phyloP scores from a whole-genome alignment of 768 basidiomycete genomes.

The Suillus discolor region DNA sequence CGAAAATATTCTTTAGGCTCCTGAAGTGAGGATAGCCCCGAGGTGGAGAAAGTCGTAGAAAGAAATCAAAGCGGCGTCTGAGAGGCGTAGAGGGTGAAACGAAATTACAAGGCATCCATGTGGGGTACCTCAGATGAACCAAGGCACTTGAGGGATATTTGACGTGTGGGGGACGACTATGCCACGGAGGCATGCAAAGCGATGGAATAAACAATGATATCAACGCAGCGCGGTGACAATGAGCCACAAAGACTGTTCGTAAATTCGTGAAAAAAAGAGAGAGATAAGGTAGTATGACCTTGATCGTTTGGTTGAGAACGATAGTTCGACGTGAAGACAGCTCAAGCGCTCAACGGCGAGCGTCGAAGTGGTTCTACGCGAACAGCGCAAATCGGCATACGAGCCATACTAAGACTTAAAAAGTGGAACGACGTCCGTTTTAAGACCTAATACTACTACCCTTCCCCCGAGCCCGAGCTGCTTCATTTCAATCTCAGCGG shows the following conservation, averaged over 20 bases:
- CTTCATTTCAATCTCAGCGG: conserved; percentile 8
- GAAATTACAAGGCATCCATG: conserved; percentile 11
- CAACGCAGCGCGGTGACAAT: neutral
- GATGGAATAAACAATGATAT: neutral
- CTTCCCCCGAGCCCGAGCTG: neutral
- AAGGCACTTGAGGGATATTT: neutral
- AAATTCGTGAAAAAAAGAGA: conserved; percentile 1
- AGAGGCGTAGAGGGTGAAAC: conserved; percentile 7
- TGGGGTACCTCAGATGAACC: conserved; percentile 1
- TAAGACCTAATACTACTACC: conserved; percentile 2
- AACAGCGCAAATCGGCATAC: neutral
- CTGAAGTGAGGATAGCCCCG: neutral
- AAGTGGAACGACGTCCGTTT: conserved; percentile 13
- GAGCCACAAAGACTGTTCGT: neutral
- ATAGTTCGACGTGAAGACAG: neutral
- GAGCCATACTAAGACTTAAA: neutral
- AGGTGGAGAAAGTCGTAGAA: neutral
- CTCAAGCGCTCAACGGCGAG: neutral
- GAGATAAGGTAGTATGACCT: neutral
- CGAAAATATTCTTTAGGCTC: neutral
- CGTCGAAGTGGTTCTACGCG: conserved; percentile 2
- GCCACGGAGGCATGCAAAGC: neutral
- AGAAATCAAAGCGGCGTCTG: neutral
- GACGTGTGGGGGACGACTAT: neutral
- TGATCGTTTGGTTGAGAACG: neutral